Evolutionary conservation across 2,329 filamentous ascomycete species (phyloP).

Genomic region (Penicillium psychrosexuale): DNA sequence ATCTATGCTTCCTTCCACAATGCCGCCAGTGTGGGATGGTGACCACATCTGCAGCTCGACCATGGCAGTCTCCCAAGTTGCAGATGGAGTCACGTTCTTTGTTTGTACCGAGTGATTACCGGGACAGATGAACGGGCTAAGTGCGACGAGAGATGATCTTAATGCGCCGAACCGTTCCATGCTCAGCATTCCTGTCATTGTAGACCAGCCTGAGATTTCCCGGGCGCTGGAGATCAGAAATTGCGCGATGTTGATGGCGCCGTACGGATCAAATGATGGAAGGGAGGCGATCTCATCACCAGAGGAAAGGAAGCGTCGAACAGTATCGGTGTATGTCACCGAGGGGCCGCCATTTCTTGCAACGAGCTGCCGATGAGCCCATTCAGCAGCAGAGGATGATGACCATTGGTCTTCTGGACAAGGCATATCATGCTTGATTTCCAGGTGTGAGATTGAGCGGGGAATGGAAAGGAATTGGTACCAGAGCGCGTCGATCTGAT

Average conservation of each 20-base stretch:
- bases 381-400: constrained; percentile 36
- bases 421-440: constrained; percentile 47
- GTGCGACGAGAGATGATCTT: constrained; percentile 35
- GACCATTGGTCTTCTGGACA: constrained; percentile 41
- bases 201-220: constrained; percentile 45
- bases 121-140: constrained; percentile 31
- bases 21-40: constrained; percentile 40
- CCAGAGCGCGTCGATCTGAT: constrained; percentile 46
- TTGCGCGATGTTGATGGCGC: constrained; percentile 43
- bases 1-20: constrained; percentile 39
- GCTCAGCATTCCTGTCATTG: constrained; percentile 44
- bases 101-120: neutral
- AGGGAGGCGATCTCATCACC: constrained; percentile 27
- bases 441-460: constrained; percentile 35
- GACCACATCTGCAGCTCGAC: constrained; percentile 46
- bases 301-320: constrained; percentile 38
- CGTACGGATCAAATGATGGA: constrained; percentile 41
- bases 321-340: constrained; percentile 37
- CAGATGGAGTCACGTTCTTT: constrained; percentile 24
- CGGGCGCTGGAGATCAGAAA: constrained; percentile 44
- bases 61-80: constrained; percentile 45
- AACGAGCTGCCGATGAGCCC: constrained; percentile 23
- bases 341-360: constrained; percentile 24
- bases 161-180: constrained; percentile 40
- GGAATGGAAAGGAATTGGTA: constrained; percentile 42